Evolutionary conservation across 2,329 filamentous ascomycete species (phyloP).

Genomic region (Coniochaeta sp.): DNA sequence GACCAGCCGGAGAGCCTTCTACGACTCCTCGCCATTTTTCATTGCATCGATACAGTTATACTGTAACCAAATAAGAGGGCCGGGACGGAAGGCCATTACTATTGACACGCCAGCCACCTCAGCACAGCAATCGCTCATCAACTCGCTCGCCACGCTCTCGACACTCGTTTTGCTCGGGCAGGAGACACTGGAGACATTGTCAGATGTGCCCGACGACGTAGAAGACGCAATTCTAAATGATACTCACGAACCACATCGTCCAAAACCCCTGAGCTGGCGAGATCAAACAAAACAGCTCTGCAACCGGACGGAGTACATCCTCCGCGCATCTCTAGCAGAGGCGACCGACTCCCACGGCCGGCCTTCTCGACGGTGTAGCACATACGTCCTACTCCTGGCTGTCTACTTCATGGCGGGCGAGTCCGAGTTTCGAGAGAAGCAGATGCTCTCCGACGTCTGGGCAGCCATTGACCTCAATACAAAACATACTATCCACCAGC

Average conservation of each 20-base stretch:
- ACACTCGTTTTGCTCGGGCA: background rate
- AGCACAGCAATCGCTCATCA: background rate
- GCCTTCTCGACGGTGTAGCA: background rate
- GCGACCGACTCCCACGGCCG: background rate
- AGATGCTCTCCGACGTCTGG: constrained; percentile 2
- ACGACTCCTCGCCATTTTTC: constrained; percentile 29
- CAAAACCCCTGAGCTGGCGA: background rate
- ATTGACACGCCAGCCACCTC: background rate
- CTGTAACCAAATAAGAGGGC: constrained; percentile 4
- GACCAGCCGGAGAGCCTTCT: constrained; percentile 19
- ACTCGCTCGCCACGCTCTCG: background rate
- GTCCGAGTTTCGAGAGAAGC: background rate
- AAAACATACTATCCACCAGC: constrained; percentile 1
- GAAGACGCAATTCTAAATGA: background rate
- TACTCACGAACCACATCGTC: background rate
- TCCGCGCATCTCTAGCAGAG: background rate
- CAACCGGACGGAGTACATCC: background rate
- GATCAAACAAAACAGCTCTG: background rate
- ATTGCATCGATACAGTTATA: constrained; percentile 25
- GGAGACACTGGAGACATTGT: background rate
- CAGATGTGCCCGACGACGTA: no score
- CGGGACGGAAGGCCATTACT: background rate
- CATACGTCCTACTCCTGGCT: background rate
- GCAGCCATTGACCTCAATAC: background rate
- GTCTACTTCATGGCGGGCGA: background rate